Conservation (phyloP, 805 yeast genomes). For the Wickerhamomyces bisporus region DNA sequence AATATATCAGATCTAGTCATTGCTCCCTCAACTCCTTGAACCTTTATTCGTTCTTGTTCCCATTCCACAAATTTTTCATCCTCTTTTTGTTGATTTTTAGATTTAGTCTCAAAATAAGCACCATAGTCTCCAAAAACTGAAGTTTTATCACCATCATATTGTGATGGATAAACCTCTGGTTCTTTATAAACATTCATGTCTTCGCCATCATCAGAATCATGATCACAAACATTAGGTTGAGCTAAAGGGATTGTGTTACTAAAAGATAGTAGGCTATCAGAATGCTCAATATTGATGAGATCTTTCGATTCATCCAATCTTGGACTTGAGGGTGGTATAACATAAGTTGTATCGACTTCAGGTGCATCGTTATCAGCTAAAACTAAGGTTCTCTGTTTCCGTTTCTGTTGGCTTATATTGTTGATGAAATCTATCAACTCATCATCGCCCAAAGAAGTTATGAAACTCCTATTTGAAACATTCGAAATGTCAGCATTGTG, state of each 20-base stretch:
- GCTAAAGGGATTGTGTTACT: background rate
- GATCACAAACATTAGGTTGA: background rate
- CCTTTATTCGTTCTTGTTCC: slow-evolving; percentile 34
- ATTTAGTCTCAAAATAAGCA: slow-evolving; percentile 60
- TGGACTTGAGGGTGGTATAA: slow-evolving; percentile 3
- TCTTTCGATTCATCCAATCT: background rate
- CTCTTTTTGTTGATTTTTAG: slow-evolving; percentile 52
- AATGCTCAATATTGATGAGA: too few relatives aligned
- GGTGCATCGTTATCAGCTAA: background rate
- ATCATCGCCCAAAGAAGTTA: slow-evolving; percentile 33
- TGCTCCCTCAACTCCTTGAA: slow-evolving; percentile 7
- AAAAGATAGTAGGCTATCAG: background rate
- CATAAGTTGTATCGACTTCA: slow-evolving; percentile 1
- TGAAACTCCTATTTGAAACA: slow-evolving; percentile 13
- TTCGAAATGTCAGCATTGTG: slow-evolving; percentile 4
- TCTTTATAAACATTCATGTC: too few relatives aligned
- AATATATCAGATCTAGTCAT: slow-evolving; percentile 41
- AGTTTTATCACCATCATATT: background rate
- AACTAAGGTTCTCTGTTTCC: background rate
- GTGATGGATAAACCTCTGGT: too few relatives aligned
- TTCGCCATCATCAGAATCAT: too few relatives aligned
- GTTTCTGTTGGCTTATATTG: slow-evolving; percentile 26
- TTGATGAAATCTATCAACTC: slow-evolving; percentile 34
- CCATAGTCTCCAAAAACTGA: slow-evolving; percentile 60
- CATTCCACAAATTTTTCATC: slow-evolving; percentile 47